Conservation (phyloP, 257 asterid species). For the Rehmannia glutinosa region DNA sequence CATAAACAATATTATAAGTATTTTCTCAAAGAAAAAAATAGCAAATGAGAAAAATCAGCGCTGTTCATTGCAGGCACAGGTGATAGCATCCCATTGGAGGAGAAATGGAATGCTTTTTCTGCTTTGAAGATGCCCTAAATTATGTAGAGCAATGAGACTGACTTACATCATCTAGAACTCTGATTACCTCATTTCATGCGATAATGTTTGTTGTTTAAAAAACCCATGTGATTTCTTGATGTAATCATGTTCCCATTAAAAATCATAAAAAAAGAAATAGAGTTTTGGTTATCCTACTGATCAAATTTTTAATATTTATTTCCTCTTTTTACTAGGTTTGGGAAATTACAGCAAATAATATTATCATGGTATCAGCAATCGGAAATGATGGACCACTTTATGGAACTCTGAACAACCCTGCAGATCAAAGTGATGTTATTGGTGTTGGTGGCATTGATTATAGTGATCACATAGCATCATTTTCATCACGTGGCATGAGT, state of each 20-base stretch:
- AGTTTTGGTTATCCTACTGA: slow-evolving; percentile 7
- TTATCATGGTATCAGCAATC: slow-evolving; percentile 96
- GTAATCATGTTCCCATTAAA: background rate
- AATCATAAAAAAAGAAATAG: slow-evolving; percentile 12
- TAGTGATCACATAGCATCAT: slow-evolving; percentile 95
- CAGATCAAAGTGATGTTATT: slow-evolving; percentile 99
- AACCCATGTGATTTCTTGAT: background rate
- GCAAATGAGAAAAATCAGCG: background rate
- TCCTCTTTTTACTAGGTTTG: slow-evolving; percentile 60
- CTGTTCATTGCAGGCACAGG: background rate
- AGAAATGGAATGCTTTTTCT: background rate
- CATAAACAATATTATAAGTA: background rate
- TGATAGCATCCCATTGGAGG: background rate
- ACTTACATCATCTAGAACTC: background rate
- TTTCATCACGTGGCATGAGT: slow-evolving; percentile 99
- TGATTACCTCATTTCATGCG: background rate
- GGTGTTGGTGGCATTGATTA: slow-evolving; percentile 99
- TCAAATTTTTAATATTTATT: slow-evolving; percentile 4
- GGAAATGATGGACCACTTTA: slow-evolving; percentile 99
- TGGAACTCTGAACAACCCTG: slow-evolving; percentile 98
- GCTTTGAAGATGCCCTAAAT: no score
- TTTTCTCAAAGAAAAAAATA: background rate
- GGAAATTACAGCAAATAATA: slow-evolving; percentile 96
- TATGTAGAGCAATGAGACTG: no score
- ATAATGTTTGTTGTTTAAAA: background rate